Base-by-base conservation (phyloP, 1,139 yeast genomes). In the Debaryomycetaceae sp. region DNA sequence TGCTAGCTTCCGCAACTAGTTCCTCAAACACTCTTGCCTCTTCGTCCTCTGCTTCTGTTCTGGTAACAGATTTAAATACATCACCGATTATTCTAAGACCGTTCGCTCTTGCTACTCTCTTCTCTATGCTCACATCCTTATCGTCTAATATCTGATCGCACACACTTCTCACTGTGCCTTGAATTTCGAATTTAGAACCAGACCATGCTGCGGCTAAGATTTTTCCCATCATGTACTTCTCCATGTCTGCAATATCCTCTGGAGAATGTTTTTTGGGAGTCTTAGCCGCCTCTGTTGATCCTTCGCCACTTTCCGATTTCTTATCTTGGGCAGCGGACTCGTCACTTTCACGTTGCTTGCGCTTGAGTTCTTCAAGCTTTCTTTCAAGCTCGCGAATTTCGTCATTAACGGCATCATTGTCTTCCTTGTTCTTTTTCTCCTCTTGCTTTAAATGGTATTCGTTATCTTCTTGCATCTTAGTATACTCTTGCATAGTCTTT, bases 191-290 rank as follows among this genome's bases (percentile, higher is more conserved):
- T 56, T 83, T 83, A 22, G 97, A 87, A 0, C 97, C 98, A 41
- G 86, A 84, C 99, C 99, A 91, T 7, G 97, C 96, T 0, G 97
- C 97, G 4, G 95, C 91, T 42, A 91, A 72, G 3, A 91, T 91
- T 62, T 91, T 93, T 36, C 97, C 97, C 80, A 89, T 80, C 39
- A 91, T 69, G 46, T 84, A 76, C 55, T 90, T 84, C 59, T 91
- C 98, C 81, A 88, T 78, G 51, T 88, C 95, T 0, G 89, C 91
- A 46, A 87, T 69, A 48, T 87, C 90, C 59, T 89, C 97, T 2
- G 80, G 80, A 0, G 95, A 81, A 58, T 95, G 95, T 52, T 70
- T 72, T 38, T 66, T 69, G 0, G 78, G 78, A 4, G 64, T 55
- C 39, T 54, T 58, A 41, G 55, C 59, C 34, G 49, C 56, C 41